These are phyloP conservation scores for Priceomyces carsonii DNA, from an alignment of 805 yeast species.

Conservation along the genomic window DNA sequence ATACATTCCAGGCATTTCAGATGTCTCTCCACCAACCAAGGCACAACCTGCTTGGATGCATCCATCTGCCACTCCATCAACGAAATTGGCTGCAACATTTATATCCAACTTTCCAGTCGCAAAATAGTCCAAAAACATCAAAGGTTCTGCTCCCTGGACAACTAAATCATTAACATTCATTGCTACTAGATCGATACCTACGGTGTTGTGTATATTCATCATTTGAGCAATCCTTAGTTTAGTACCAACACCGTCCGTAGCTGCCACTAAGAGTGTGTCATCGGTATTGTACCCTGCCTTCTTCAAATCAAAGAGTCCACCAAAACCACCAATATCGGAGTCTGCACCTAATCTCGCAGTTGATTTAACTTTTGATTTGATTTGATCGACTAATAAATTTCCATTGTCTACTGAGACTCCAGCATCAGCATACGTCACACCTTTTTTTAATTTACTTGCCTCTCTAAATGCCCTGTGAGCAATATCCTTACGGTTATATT, in stretches of 20 bases:
- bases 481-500: constrained; percentile 88
- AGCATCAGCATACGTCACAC: constrained; percentile 87
- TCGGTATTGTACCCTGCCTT: constrained; percentile 84
- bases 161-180: constrained; percentile 98
- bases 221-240: constrained; percentile 93
- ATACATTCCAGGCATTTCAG: constrained; percentile 99
- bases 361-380: constrained; percentile 86
- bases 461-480: constrained; percentile 94
- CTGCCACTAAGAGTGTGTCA: constrained; percentile 86
- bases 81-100: constrained; percentile 81
- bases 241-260: constrained; percentile 99
- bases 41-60: constrained; percentile 96
- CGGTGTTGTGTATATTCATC: constrained; percentile 89
- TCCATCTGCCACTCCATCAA: constrained; percentile 94
- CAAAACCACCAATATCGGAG: constrained; percentile 98
- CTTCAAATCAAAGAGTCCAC: constrained; percentile 90
- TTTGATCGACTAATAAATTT: constrained; percentile 82
- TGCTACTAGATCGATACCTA: constrained; percentile 97
- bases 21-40: constrained; percentile 97
- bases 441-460: constrained; percentile 23
- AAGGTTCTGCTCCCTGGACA: constrained; percentile 99
- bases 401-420: constrained; percentile 99
- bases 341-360: constrained; percentile 96
- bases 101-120: constrained; percentile 93
- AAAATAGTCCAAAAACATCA: constrained; percentile 91